phyloP scores from a whole-genome alignment of 805 yeast species.

The Teunomyces aglyptinius region DNA sequence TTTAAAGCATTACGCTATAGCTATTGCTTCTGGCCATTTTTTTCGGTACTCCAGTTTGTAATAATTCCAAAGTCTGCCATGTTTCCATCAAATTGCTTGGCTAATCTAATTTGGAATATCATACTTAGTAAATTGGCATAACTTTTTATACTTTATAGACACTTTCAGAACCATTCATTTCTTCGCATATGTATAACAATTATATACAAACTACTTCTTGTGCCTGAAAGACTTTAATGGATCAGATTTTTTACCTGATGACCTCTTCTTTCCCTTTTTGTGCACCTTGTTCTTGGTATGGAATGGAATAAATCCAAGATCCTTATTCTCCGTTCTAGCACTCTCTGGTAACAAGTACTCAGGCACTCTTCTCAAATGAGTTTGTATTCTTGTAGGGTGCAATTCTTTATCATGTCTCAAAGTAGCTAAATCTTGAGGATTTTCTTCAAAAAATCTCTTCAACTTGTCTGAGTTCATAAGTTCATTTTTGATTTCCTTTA shows the following conservation, averaged over 20 bases:
- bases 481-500: constrained; percentile 84
- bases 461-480: constrained; percentile 84
- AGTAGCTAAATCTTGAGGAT: constrained; percentile 87
- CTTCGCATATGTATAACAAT: background rate
- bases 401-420: constrained; percentile 90
- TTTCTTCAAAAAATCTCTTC: constrained; percentile 93
- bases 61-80: constrained; percentile 48
- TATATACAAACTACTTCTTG: constrained; percentile 7
- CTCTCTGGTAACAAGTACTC: constrained; percentile 83
- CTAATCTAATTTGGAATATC: constrained; percentile 56
- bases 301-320: constrained; percentile 73
- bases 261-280: constrained; percentile 40
- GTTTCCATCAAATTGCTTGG: constrained; percentile 58
- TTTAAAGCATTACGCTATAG: constrained; percentile 50
- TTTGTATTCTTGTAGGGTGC: constrained; percentile 78
- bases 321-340: constrained; percentile 55
- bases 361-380: constrained; percentile 88
- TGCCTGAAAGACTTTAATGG: constrained; percentile 56
- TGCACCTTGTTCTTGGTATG: constrained; percentile 44
- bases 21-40: constrained; percentile 59
- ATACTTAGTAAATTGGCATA: constrained; percentile 35
- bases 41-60: constrained; percentile 50
- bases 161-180: background rate
- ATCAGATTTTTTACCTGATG: constrained; percentile 48
- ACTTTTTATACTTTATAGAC: constrained; percentile 3